Evolutionary conservation across 352 stramenopile genomes (phyloP).

Genomic region (Globisporangium mamillatum): DNA sequence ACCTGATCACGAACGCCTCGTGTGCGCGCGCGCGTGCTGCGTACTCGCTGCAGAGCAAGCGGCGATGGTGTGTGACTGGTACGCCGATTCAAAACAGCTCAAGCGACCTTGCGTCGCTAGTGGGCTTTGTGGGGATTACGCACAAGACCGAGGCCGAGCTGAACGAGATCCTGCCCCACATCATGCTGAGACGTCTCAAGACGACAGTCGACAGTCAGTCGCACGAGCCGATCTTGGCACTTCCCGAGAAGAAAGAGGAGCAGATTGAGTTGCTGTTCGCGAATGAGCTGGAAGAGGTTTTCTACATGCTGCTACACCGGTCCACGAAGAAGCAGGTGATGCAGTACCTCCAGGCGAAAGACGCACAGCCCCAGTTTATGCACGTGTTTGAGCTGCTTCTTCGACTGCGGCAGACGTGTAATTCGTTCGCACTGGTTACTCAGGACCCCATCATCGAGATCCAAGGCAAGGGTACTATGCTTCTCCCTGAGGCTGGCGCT

Average conservation of each 20-base stretch:
- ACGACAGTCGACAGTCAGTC: conserved; percentile 46
- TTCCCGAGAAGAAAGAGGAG: conserved; percentile 66
- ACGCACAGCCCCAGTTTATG: conserved; percentile 67
- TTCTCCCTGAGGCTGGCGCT: conserved; percentile 21
- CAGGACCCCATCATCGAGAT: conserved; percentile 45
- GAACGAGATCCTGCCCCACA: conserved; percentile 61
- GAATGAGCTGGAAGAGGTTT: conserved; percentile 73
- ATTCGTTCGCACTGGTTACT: conserved; percentile 64
- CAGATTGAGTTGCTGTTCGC: conserved; percentile 50
- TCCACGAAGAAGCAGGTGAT: conserved; percentile 78
- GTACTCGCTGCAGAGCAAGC: conserved; percentile 62
- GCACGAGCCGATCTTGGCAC: conserved; percentile 48
- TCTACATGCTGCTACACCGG: conserved; percentile 78
- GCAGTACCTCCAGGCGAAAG: conserved; percentile 59
- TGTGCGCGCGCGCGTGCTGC: conserved; percentile 60
- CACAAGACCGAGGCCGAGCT: conserved; percentile 66
- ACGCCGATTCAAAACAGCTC: conserved; percentile 89
- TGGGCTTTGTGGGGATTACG: conserved; percentile 82
- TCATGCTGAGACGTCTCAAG: conserved; percentile 88
- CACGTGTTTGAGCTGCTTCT: conserved; percentile 89
- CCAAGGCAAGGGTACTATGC: conserved; percentile 22
- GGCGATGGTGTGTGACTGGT: conserved; percentile 87
- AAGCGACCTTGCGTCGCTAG: conserved; percentile 82
- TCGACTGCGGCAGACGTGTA: conserved; percentile 82
- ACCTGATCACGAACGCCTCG: conserved; percentile 86